Percentiles rank a stretch among this genome's conserved stretches.
Evolutionary conservation across 768 basidiomycete genomes (phyloP).

Genomic region (Filobasidium floriforme): DNA sequence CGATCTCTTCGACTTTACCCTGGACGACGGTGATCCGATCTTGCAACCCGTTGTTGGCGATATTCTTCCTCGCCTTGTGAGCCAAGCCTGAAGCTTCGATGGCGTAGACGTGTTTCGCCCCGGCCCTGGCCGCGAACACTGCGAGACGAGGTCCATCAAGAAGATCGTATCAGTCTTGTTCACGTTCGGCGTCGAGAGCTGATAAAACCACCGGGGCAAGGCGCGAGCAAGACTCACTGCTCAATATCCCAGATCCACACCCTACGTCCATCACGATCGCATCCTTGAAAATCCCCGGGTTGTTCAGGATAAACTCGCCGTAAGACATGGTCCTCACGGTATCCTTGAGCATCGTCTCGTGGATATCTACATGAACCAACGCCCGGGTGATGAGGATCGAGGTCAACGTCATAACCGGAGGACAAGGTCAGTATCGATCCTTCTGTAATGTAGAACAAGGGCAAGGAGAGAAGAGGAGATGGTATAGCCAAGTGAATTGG

Average conservation of each 20-base stretch:
- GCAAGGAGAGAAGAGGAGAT: not conserved
- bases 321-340: slow-evolving; percentile 89
- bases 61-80: slow-evolving; percentile 66
- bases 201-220: not conserved
- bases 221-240: slow-evolving; percentile 31
- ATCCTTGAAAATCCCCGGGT: slow-evolving; percentile 69
- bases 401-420: too few species aligned
- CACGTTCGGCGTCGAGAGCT: not conserved
- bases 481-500: not conserved
- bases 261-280: slow-evolving; percentile 90
- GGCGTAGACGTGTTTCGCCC: slow-evolving; percentile 82
- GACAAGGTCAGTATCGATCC: too few species aligned
- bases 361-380: slow-evolving; percentile 70
- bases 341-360: slow-evolving; percentile 94
- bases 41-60: slow-evolving; percentile 63
- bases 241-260: slow-evolving; percentile 85
- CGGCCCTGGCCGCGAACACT: slow-evolving; percentile 78
- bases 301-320: slow-evolving; percentile 78
- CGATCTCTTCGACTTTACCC: slow-evolving; percentile 83
- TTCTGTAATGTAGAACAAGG: not conserved
- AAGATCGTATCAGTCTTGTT: not conserved
- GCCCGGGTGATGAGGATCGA: too few species aligned
- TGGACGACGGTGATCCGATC: slow-evolving; percentile 57
- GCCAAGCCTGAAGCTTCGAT: slow-evolving; percentile 84
- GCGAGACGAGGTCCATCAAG: not conserved